Evolutionary conservation across 352 stramenopile genomes (phyloP).

Genomic region (Phytophthora sojae): DNA sequence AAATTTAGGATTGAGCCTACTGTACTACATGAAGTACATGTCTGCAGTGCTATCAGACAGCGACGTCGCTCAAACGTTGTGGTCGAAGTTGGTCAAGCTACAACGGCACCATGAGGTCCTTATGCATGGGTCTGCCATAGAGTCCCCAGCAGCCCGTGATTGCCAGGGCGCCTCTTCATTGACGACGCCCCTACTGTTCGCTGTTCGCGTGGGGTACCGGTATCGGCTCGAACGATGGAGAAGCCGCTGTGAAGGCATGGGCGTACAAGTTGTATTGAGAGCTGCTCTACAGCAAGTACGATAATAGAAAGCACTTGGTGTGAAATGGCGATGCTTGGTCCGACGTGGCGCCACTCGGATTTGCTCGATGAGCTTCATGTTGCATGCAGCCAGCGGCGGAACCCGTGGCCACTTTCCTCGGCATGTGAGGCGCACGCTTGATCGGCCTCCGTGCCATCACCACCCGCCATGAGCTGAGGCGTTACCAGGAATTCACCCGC

Average conservation of each 20-base stretch:
- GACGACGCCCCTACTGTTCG: background rate
- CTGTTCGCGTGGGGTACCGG: too few species aligned
- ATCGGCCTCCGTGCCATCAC: conserved; percentile 13
- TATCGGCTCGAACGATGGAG: background rate
- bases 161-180: conserved; percentile 1
- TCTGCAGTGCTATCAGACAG: too few species aligned
- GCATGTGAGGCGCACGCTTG: conserved; percentile 6
- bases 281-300: too few species aligned
- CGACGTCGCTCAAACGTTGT: too few species aligned
- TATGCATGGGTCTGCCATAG: background rate
- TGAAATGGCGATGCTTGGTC: conserved; percentile 3
- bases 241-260: background rate
- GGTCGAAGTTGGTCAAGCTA: too few species aligned
- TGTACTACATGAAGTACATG: too few species aligned
- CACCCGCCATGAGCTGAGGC: conserved; percentile 10
- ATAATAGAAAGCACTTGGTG: too few species aligned
- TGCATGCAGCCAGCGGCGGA: conserved; percentile 1
- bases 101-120: too few species aligned
- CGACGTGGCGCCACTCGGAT: conserved; percentile 16
- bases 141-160: background rate
- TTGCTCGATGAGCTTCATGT: conserved; percentile 1
- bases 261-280: too few species aligned
- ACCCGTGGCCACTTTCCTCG: conserved; percentile 22
- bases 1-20: background rate
- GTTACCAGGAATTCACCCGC: conserved; percentile 14